phyloP scores from a whole-genome alignment of 306 rosid genomes.

The Erythrophleum fordii region DNA sequence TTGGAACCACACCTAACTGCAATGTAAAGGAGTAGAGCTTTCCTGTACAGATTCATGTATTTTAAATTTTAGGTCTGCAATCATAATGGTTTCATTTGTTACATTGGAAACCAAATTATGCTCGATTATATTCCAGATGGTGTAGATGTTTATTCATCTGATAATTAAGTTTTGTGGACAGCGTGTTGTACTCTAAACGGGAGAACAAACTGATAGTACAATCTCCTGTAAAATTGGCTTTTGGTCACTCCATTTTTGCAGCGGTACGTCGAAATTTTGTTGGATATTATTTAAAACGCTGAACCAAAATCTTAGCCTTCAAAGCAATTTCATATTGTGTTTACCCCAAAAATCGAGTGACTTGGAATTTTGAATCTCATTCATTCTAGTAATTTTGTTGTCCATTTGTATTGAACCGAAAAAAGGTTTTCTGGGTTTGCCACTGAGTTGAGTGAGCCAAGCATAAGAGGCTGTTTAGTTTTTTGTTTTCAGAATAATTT shows the following conservation, averaged over 20 bases:
- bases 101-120: conserved; percentile 35
- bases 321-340: background rate
- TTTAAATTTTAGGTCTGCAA: conserved; percentile 43
- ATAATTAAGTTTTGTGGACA: background rate
- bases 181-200: background rate
- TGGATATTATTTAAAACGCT: background rate
- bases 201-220: background rate
- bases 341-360: background rate
- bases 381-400: no score
- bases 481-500: no score
- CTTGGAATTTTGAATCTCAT: background rate
- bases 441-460: no score
- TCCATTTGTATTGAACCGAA: no score
- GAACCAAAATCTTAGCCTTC: background rate
- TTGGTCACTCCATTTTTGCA: background rate
- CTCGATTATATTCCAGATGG: conserved; percentile 22
- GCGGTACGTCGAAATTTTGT: background rate
- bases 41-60: conserved; percentile 61
- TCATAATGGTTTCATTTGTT: conserved; percentile 47
- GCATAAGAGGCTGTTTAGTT: no score
- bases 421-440: no score
- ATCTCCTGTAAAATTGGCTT: background rate
- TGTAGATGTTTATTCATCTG: background rate
- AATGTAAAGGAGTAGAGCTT: conserved; percentile 49
- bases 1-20: conserved; percentile 45